These are phyloP conservation scores for Orbilia brochopaga DNA, from an alignment of 2,329 filamentous ascomycete species.

Conservation along the genomic window DNA sequence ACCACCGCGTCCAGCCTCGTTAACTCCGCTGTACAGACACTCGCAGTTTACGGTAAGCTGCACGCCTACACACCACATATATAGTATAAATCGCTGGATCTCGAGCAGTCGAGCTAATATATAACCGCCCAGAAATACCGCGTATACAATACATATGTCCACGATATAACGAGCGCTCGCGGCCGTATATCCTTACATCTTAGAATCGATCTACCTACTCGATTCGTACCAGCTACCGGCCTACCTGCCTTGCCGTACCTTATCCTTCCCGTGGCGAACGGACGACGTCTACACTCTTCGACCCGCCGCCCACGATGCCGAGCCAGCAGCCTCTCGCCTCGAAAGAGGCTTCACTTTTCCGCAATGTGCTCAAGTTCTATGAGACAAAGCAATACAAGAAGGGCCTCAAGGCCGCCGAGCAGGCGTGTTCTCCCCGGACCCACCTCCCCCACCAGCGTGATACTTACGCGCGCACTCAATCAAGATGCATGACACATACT, in stretches of 20 bases:
- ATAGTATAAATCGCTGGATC: neutral
- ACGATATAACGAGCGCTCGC: conserved; percentile 36
- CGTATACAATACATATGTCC: conserved; percentile 50
- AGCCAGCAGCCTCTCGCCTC: conserved; percentile 58
- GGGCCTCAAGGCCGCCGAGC: conserved; percentile 89
- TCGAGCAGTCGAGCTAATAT: conserved; percentile 1
- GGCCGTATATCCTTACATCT: conserved; percentile 2
- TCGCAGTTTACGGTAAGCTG: conserved; percentile 16
- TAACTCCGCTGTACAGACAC: neutral
- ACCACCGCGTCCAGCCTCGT: neutral
- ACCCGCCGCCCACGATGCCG: conserved; percentile 25
- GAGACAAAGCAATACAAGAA: conserved; percentile 99
- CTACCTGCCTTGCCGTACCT: conserved; percentile 5
- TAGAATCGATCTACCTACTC: neutral
- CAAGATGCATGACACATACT: neutral
- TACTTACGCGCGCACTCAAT: neutral
- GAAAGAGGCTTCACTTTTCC: conserved; percentile 93
- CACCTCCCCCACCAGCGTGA: neutral
- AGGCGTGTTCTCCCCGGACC: conserved; percentile 14
- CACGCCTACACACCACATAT: neutral
- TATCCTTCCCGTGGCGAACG: conserved; percentile 10
- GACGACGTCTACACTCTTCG: neutral
- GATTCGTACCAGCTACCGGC: conserved; percentile 7
- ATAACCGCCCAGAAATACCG: conserved; percentile 12
- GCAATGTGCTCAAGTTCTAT: conserved; percentile 92